A percentile compares a stretch with the other conserved stretches of the same genome.
These are phyloP conservation scores for Plasmodium gaboni DNA, from an alignment of 169 alveolate species.

Conservation along the genomic window DNA sequence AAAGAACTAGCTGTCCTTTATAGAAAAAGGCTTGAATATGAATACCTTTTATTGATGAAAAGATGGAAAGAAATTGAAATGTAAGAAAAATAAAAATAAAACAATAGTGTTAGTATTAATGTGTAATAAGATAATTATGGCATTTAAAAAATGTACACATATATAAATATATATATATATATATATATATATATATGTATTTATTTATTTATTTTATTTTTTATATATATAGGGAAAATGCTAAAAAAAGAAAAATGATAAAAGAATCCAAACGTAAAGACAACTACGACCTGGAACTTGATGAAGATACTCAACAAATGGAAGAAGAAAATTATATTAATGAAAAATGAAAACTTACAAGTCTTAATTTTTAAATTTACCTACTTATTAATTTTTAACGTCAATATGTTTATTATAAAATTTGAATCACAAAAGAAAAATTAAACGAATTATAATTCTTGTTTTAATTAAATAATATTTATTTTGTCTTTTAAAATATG, in stretches of 20 bases:
- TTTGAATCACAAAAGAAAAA: too few relatives aligned
- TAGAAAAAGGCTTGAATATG: constrained; percentile 87
- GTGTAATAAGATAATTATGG: constrained; percentile 9
- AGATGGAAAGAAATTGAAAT: constrained; percentile 86
- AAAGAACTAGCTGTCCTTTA: constrained; percentile 88
- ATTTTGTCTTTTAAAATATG: too few relatives aligned
- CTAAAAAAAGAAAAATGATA: constrained; percentile 69
- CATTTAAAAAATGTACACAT: neutral
- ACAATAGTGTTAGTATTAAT: constrained; percentile 2
- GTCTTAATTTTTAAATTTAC: constrained; percentile 29
- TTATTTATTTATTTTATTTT: constrained; percentile 4
- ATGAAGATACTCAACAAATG: constrained; percentile 28
- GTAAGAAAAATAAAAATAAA: constrained; percentile 42
- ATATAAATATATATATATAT: neutral
- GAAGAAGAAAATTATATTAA: constrained; percentile 20
- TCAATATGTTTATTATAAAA: too few relatives aligned
- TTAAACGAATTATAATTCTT: too few relatives aligned
- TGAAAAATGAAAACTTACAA: constrained; percentile 32
- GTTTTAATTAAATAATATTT: too few relatives aligned
- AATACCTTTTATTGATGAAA: constrained; percentile 86
- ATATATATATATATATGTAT: constrained; percentile 2
- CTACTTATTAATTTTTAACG: neutral
- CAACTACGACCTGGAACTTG: constrained; percentile 26
- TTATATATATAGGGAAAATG: constrained; percentile 64
- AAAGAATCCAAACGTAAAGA: constrained; percentile 19